Base-by-base conservation (phyloP, 208 protist species). In the Wallacemonas sp. region DNA sequence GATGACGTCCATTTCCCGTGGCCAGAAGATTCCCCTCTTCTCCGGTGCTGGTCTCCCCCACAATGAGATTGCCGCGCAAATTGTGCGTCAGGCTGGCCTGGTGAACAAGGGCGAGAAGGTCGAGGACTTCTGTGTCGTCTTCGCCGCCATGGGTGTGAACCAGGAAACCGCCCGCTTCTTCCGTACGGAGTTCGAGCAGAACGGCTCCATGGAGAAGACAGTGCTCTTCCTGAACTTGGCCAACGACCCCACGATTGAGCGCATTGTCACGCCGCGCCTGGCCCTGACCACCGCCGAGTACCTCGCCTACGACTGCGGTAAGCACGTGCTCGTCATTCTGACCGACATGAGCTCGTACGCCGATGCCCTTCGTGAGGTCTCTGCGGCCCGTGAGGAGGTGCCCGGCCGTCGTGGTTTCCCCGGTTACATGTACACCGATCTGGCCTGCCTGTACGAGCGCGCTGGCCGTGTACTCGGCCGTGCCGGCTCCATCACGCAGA, bases 11-110 rank as follows among this genome's bases (percentile, higher is more conserved):
- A 99, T 99, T 76, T 99, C 99, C 45, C 93, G 99, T 80, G 99
- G 99, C 10, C 99, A 99, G 89, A 99, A 99, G 95, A 99, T 99
- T 79, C 99, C 99, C 32, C 93, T 99, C 66, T 99, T 99, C 95
- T 99, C 98, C 55, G 99, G 98, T 65, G 97, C 98, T 8, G 99
- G 99, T 98, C 92, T 99, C 14, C 99, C 99, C 44, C 99, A 99
- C 90, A 99, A 99, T 80, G 98, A 99, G 72, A 99, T 99, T 82
- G 99, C 99, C 31, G 99, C 99, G 18, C 99, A 99, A 88, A 99
- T 99, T 76, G 99, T 98, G 90, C 90, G 99, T 41, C 98, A 99
- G 89, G 98, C 99, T 2, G 98, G 98, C 79, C 88, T 99, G 8
- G 99, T 99, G 31, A 94, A 98, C 75, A 84, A 88, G 33, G 80